Evolutionary conservation across 148 eudicot genomes (phyloP).

Genomic region (Vaccinium corymbosum): DNA sequence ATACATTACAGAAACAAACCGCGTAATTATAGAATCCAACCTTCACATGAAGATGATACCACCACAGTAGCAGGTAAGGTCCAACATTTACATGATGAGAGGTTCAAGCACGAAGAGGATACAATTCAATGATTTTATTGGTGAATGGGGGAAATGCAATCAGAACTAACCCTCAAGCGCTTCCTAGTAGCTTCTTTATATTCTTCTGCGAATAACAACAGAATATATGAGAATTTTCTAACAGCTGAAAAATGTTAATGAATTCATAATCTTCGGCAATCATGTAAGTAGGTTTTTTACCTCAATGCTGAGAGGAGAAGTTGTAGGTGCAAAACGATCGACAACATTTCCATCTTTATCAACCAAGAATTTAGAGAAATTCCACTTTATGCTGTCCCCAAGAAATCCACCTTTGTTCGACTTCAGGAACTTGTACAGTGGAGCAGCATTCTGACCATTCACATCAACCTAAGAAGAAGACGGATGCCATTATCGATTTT

Average conservation of each 20-base stretch:
- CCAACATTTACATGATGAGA: neutral
- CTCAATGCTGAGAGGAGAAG: slow-evolving; percentile 88
- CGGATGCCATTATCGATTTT: neutral
- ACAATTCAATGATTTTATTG: neutral
- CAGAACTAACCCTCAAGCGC: slow-evolving; percentile 23
- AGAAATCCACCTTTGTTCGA: slow-evolving; percentile 66
- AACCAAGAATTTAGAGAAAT: slow-evolving; percentile 78
- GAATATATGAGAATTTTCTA: neutral
- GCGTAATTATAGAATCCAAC: neutral
- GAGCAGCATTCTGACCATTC: slow-evolving; percentile 65
- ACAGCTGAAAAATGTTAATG: neutral
- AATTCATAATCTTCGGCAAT: neutral
- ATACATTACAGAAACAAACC: neutral
- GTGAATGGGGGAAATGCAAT: neutral
- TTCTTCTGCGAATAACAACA: slow-evolving; percentile 57
- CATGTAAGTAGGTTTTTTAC: slow-evolving; percentile 21
- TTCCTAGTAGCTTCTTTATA: slow-evolving; percentile 64
- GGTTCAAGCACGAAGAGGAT: neutral
- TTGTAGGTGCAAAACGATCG: slow-evolving; percentile 89
- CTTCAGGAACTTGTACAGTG: slow-evolving; percentile 74
- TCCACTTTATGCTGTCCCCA: slow-evolving; percentile 83
- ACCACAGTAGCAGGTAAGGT: neutral
- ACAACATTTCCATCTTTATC: slow-evolving; percentile 70
- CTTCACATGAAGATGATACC: neutral
- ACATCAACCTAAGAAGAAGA: slow-evolving; percentile 58